phyloP scores from a whole-genome alignment of 768 basidiomycete genomes.

The Tulasnella sp. region DNA sequence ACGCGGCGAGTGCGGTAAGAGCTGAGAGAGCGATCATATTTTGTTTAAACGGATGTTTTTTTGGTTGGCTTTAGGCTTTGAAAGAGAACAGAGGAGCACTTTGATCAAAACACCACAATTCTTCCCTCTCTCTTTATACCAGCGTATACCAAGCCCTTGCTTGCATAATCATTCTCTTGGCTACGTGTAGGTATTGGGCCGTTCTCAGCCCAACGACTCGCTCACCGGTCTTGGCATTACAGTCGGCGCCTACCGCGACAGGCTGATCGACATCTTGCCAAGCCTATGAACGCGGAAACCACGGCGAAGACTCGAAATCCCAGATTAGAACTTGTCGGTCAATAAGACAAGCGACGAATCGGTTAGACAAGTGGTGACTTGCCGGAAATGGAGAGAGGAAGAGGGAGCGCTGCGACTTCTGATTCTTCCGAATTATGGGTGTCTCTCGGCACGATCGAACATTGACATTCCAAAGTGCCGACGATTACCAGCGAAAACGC shows the following conservation, averaged over 20 bases:
- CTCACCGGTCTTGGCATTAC: background rate
- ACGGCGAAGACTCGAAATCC: background rate
- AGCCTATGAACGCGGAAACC: background rate
- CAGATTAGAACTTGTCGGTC: background rate
- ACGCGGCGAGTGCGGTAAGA: slow-evolving; percentile 11
- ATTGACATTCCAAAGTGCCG: background rate
- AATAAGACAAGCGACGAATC: background rate
- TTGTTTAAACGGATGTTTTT: background rate
- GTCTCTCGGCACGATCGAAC: background rate
- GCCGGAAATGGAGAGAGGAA: background rate
- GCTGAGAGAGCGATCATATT: background rate
- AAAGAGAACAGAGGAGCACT: background rate
- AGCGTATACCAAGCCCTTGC: background rate
- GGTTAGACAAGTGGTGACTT: background rate
- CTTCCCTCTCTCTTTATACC: background rate
- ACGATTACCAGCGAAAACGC: background rate
- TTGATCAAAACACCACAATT: background rate
- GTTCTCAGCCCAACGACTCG: background rate
- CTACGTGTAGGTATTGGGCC: background rate
- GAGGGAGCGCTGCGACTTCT: background rate
- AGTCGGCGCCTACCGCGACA: background rate
- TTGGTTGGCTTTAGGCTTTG: background rate
- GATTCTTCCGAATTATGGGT: background rate
- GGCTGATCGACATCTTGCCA: background rate
- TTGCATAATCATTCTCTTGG: background rate